Percentiles rank a stretch among this genome's conserved stretches.
These are phyloP conservation scores for Cordyceps pruinosa DNA, from an alignment of 2,329 filamentous ascomycete species.

Conservation along the genomic window DNA sequence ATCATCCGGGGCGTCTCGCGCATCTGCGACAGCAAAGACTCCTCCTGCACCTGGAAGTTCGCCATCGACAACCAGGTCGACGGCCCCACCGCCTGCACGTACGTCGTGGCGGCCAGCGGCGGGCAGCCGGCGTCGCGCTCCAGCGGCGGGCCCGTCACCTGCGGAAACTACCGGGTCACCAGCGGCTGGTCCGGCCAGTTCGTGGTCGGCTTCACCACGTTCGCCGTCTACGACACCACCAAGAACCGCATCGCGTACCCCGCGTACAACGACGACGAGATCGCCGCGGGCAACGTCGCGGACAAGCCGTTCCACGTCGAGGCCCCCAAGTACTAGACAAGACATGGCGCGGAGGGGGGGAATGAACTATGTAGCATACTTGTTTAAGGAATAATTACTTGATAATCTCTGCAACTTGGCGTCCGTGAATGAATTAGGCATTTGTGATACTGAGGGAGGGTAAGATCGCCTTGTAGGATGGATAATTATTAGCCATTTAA, in stretches of 20 bases:
- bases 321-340: neutral
- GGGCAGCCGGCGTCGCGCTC: constrained; percentile 28
- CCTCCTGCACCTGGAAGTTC: constrained; percentile 38
- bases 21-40: constrained; percentile 32
- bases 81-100: constrained; percentile 29
- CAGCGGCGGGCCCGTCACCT: constrained; percentile 34
- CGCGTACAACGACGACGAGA: constrained; percentile 46
- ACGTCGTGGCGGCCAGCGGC: constrained; percentile 33
- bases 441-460: too few species aligned
- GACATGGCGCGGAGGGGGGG: too few species aligned
- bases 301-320: constrained; percentile 6
- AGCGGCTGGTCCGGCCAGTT: constrained; percentile 51
- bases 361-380: too few species aligned
- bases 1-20: constrained; percentile 35
- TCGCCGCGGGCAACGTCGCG: constrained; percentile 32
- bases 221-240: constrained; percentile 40
- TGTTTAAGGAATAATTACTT: too few species aligned
- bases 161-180: constrained; percentile 44
- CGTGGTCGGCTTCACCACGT: constrained; percentile 46
- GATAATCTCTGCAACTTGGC: too few species aligned
- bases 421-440: too few species aligned
- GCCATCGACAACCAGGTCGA: constrained; percentile 31
- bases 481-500: too few species aligned
- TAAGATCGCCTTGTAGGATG: too few species aligned
- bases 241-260: constrained; percentile 43